Percentiles rank a stretch among this genome's conserved stretches.
These are phyloP conservation scores for Sugiyamaella grinbergsii DNA, from an alignment of 1,139 yeast species.

Conservation along the genomic window DNA sequence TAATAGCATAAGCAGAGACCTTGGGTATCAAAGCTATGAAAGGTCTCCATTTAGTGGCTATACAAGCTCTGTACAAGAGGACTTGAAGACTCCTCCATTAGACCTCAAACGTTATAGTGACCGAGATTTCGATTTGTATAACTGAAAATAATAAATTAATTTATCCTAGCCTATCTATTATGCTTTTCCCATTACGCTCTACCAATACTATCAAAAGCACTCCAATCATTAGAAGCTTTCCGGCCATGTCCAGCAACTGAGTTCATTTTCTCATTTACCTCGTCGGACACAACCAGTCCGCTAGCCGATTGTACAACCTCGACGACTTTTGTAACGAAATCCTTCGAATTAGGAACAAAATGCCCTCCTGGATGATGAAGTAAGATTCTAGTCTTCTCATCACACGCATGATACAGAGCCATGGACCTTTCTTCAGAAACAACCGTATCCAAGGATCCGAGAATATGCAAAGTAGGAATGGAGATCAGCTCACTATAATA, in stretches of 20 bases:
- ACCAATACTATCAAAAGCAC: constrained; percentile 49
- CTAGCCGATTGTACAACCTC: constrained; percentile 34
- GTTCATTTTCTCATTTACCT: constrained; percentile 10
- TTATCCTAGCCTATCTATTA: not conserved
- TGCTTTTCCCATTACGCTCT: constrained; percentile 2
- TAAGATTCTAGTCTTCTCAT: constrained; percentile 49
- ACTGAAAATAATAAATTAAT: no score
- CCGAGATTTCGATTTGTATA: no score
- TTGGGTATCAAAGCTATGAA: constrained; percentile 17
- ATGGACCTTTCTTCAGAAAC: constrained; percentile 73
- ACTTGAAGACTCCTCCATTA: no score
- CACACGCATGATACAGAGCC: constrained; percentile 58
- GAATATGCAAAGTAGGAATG: constrained; percentile 69
- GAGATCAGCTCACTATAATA: constrained; percentile 51
- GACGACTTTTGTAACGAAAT: constrained; percentile 58
- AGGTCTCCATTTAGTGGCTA: constrained; percentile 7
- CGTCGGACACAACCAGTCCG: constrained; percentile 3
- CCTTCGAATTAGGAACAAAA: constrained; percentile 74
- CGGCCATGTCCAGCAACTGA: constrained; percentile 20
- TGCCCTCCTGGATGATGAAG: constrained; percentile 84
- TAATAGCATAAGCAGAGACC: constrained; percentile 16
- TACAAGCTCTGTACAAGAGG: not conserved
- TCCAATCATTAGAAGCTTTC: constrained; percentile 42
- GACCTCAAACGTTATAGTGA: no score
- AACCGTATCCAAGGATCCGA: constrained; percentile 87